A percentile compares a stretch with the other conserved stretches of the same genome.
Conservation (phyloP, 2,329 filamentous ascomycete genomes). For the Colletotrichum sp. region DNA sequence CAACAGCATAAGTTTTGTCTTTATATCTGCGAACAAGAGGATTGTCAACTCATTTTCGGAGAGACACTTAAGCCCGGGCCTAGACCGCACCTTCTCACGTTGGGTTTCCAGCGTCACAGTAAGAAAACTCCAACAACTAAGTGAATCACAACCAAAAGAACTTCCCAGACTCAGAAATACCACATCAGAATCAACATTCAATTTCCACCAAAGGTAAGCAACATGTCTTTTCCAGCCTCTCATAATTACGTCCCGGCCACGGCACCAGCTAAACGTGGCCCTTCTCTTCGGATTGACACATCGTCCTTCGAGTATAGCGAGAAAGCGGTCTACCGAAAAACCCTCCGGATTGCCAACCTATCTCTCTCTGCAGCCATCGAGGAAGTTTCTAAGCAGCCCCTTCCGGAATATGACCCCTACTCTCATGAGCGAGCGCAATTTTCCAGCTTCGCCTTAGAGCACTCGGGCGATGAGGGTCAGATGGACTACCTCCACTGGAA, state of each 20-base stretch:
- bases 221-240: background rate
- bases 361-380: background rate
- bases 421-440: background rate
- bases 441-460: background rate
- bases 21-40: background rate
- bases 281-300: background rate
- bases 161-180: background rate
- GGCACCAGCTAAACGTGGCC: background rate
- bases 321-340: background rate
- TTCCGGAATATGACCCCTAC: background rate
- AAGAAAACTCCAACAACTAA: background rate
- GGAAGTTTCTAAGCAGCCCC: background rate
- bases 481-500: slow-evolving; percentile 10
- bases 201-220: background rate
- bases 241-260: background rate
- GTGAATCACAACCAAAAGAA: background rate
- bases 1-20: background rate
- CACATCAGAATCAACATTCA: fast-evolving
- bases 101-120: background rate
- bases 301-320: background rate
- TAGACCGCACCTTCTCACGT: background rate
- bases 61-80: background rate
- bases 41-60: background rate
- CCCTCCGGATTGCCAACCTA: background rate
- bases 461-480: background rate